Percentiles rank a stretch among this genome's conserved stretches.
These are phyloP conservation scores for Pogostemon cablin DNA, from an alignment of 257 asterid genomes.

Conservation along the genomic window DNA sequence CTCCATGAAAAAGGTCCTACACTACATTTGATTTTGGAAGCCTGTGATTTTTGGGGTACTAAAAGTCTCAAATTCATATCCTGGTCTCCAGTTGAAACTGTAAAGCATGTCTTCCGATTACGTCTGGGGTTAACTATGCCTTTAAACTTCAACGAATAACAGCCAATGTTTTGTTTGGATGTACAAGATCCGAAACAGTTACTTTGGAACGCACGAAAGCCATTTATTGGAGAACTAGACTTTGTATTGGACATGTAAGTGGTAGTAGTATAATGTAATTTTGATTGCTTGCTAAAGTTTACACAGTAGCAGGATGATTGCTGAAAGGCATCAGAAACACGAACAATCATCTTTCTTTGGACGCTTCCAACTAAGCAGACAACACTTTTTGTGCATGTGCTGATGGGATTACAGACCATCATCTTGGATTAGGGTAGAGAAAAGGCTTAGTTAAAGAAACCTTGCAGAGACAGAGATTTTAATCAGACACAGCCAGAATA, in stretches of 20 bases:
- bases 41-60: conserved; percentile 45
- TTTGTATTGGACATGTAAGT: conserved; percentile 35
- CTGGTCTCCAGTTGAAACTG: conserved; percentile 44
- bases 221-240: conserved; percentile 35
- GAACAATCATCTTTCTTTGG: conserved; percentile 48
- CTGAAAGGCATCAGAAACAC: conserved; percentile 41
- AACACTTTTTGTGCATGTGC: conserved; percentile 48
- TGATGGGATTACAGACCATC: conserved; percentile 46
- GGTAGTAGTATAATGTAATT: conserved; percentile 34
- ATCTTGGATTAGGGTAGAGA: conserved; percentile 43
- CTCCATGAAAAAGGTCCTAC: conserved; percentile 48
- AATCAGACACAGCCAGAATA: conserved; percentile 29
- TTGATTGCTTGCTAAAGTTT: conserved; percentile 36
- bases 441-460: conserved; percentile 24
- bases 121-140: conserved; percentile 38
- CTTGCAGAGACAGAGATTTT: conserved; percentile 26
- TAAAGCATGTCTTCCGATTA: conserved; percentile 35
- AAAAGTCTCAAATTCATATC: conserved; percentile 47
- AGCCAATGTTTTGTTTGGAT: conserved; percentile 38
- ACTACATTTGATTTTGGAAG: conserved; percentile 38
- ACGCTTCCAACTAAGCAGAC: conserved; percentile 41
- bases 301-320: conserved; percentile 44
- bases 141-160: conserved; percentile 47
- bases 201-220: conserved; percentile 43
- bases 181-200: conserved; percentile 33